These are phyloP conservation scores for Exophiala spinifera DNA, from an alignment of 2,329 filamentous ascomycete species.

Conservation along the genomic window DNA sequence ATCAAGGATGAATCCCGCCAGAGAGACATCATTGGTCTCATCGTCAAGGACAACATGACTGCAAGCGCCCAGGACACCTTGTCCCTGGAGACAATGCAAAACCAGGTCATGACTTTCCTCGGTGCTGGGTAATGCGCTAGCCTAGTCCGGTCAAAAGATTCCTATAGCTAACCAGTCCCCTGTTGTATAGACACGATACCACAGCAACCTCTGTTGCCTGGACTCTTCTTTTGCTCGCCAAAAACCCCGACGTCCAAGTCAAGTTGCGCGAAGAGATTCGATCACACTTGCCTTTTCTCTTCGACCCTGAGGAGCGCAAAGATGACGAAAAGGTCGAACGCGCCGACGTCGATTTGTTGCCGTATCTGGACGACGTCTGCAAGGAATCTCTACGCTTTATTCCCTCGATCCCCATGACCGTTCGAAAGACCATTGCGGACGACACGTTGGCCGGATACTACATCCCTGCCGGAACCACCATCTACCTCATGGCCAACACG, in stretches of 20 bases:
- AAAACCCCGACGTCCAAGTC: constrained; percentile 39
- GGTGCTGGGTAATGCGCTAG: constrained; percentile 35
- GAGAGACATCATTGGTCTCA: constrained; percentile 43
- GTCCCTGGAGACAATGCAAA: constrained; percentile 34
- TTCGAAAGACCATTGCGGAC: constrained; percentile 42
- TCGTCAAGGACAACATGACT: constrained; percentile 37
- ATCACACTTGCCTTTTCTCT: constrained; percentile 39
- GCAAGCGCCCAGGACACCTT: constrained; percentile 35
- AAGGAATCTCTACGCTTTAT: constrained; percentile 48
- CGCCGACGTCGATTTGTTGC: constrained; percentile 41
- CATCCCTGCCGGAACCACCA: constrained; percentile 43
- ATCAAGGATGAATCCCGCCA: constrained; percentile 29
- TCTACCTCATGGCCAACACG: constrained; percentile 44
- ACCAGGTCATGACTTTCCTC: constrained; percentile 44
- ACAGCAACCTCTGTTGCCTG: constrained; percentile 45
- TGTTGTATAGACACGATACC: constrained; percentile 32
- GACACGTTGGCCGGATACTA: constrained; percentile 41
- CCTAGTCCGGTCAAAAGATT: not conserved
- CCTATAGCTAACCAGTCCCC: not conserved
- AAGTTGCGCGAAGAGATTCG: constrained; percentile 43
- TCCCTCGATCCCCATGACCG: constrained; percentile 47
- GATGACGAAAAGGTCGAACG: constrained; percentile 32
- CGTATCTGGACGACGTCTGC: constrained; percentile 48
- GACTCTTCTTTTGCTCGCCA: constrained; percentile 42
- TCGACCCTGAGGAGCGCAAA: constrained; percentile 35